Base-by-base conservation (phyloP, 2,329 filamentous ascomycete species). In the Colletotrichum cuscutae region DNA sequence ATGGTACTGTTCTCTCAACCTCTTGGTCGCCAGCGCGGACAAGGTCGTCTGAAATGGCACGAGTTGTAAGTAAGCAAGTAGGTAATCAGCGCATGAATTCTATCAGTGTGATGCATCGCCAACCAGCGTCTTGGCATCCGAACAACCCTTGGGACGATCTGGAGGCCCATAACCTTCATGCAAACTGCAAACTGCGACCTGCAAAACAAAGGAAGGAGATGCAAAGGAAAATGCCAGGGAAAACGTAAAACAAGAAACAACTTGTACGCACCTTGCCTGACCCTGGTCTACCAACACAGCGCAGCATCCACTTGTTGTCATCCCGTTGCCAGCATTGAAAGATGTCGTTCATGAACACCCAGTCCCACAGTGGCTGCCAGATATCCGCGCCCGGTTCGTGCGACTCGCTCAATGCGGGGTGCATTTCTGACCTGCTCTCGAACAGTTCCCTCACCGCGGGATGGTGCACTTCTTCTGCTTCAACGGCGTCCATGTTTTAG, bases 251-350 rank as follows among this genome's bases (percentile, higher is more conserved):
- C 12, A 2, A 19, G 9, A 63, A 68, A 12, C n/a, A 24, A 42
- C 42, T n/a, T 46, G 28, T 5, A 42, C 56, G 30, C 49, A 68
- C 64, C 68, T 63, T 72, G 6, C 64, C 69, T 5, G 65, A 63
- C n/a, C 69, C 69, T 57, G 69, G 69, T 24, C 57, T 37, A 26
- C 64, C 69, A 12, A 58, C 52, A 13, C 69, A 68, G 37, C 69
- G 65, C 28, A 53, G 22, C 24, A 61, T 63, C 65, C 69, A 62
- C 58, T 26, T 42, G 6, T 54, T 35, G 15, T 53, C 28, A 9
- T 30, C n/a, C n/a, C 53, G 24, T 30, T 62, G 69, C 65, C 64
- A 72, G 53, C 58, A 57, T 49, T 8, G 26, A 35, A 62, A 62
- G 15, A 62, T 52, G 19, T 72, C 53, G 65, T 54, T 62, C 15